phyloP scores from a whole-genome alignment of 2,329 filamentous ascomycete genomes.

The Penicillium sp. region DNA sequence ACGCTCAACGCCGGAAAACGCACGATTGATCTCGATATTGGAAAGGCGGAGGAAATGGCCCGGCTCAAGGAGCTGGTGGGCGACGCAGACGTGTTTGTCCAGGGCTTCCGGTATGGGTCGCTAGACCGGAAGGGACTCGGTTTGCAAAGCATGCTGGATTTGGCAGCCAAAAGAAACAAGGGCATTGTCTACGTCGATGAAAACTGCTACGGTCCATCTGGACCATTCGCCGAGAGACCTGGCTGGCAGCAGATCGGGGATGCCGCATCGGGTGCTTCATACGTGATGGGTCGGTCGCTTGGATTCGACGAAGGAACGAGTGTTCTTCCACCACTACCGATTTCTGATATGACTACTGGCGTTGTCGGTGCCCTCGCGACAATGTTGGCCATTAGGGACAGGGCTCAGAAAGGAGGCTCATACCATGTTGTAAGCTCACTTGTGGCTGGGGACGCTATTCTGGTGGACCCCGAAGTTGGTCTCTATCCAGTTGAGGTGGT shows the following conservation, averaged over 20 bases:
- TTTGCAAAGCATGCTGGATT: constrained; percentile 39
- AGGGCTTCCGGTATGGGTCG: constrained; percentile 51
- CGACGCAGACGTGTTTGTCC: constrained; percentile 52
- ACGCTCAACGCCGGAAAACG: constrained; percentile 25
- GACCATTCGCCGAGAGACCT: constrained; percentile 45
- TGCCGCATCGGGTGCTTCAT: constrained; percentile 41
- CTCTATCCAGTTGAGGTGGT: constrained; percentile 24
- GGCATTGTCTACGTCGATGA: constrained; percentile 51
- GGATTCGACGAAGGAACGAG: constrained; percentile 18
- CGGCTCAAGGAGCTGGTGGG: constrained; percentile 44
- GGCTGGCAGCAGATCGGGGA: constrained; percentile 55
- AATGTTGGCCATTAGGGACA: constrained; percentile 16
- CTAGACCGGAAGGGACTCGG: constrained; percentile 35
- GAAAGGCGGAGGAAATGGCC: constrained; percentile 39
- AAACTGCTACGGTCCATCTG: constrained; percentile 52
- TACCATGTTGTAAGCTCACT: constrained; percentile 29
- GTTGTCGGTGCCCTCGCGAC: constrained; percentile 15
- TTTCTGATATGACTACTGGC: constrained; percentile 26
- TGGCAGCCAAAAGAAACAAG: constrained; percentile 40
- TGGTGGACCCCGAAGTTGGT: constrained; percentile 32
- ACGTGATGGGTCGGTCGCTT: constrained; percentile 36
- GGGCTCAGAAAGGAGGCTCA: constrained; percentile 15
- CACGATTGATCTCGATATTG: constrained; percentile 45
- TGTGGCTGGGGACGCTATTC: constrained; percentile 29
- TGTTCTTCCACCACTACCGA: constrained; percentile 20